Percentiles rank a stretch among this genome's conserved stretches.
Conservation (phyloP, 2,329 filamentous ascomycete genomes). For the Hypoxylon sp. region DNA sequence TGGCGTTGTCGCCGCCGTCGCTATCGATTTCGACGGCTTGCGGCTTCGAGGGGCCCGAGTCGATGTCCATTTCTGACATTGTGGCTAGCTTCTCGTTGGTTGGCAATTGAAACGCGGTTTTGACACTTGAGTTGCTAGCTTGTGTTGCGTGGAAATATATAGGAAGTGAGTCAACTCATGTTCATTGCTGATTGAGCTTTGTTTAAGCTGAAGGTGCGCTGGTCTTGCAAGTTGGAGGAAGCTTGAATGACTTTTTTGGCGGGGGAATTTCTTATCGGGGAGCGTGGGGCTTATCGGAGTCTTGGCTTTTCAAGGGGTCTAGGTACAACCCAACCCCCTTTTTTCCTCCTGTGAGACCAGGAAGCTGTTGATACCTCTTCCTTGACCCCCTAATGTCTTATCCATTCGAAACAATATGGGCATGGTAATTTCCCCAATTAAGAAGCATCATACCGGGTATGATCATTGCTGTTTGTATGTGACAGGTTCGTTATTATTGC, state of each 20-base stretch:
- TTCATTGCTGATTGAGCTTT: neutral
- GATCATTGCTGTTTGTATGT: too few species aligned
- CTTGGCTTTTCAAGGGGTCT: conserved; percentile 1
- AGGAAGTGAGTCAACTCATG: conserved; percentile 23
- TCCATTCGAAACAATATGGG: too few species aligned
- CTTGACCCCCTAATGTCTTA: too few species aligned
- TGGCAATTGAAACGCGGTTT: neutral
- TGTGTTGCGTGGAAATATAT: neutral
- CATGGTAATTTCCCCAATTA: too few species aligned
- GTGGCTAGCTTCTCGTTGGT: conserved; percentile 1
- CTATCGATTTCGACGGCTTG: conserved; percentile 12
- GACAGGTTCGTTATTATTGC: too few species aligned
- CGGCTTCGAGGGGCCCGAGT: conserved; percentile 24
- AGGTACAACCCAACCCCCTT: conserved; percentile 3
- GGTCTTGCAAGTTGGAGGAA: conserved; percentile 1
- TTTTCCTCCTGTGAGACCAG: neutral
- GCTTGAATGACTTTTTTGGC: conserved; percentile 34
- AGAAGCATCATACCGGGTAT: too few species aligned
- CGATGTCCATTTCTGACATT: conserved; percentile 38
- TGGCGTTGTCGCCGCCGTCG: conserved; percentile 5
- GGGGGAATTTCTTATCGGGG: conserved; percentile 36
- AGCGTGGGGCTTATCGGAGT: conserved; percentile 26
- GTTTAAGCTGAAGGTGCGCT: conserved; percentile 3
- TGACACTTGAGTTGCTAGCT: neutral
- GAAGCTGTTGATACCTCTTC: too few species aligned